phyloP scores from a whole-genome alignment of 1,284 basidiomycete species.

The Ganoderma resinaceum region DNA sequence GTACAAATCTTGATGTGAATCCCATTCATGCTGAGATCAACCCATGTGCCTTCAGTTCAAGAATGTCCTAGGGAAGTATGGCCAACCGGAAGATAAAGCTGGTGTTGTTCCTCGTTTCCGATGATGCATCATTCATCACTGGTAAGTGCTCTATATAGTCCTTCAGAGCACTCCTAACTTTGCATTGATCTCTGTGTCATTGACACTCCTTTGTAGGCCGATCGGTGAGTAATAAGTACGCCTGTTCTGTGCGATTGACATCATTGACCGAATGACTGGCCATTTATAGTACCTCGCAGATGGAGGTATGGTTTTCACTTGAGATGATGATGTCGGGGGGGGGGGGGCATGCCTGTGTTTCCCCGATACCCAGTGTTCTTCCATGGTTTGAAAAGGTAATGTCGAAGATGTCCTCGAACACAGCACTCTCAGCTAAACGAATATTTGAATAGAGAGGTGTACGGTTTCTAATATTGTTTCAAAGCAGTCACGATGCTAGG shows the following conservation, averaged over 20 bases:
- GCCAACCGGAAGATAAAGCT: constrained; percentile 42
- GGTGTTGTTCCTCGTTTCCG: constrained; percentile 44
- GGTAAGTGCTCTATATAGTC: constrained; percentile 32
- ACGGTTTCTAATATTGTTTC: too few relatives aligned
- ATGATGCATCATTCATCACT: constrained; percentile 42
- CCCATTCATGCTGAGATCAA: neutral
- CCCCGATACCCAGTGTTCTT: too few relatives aligned
- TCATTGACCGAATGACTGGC: neutral
- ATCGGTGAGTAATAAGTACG: neutral
- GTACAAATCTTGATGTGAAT: neutral
- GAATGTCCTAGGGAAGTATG: constrained; percentile 26
- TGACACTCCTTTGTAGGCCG: neutral
- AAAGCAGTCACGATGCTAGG: too few relatives aligned
- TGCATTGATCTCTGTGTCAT: too few relatives aligned
- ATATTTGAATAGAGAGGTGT: too few relatives aligned
- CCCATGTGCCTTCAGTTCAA: neutral
- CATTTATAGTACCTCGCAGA: neutral
- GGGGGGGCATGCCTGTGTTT: too few relatives aligned
- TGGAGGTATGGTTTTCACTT: neutral
- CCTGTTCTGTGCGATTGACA: neutral
- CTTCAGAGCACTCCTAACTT: too few relatives aligned
- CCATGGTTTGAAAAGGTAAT: too few relatives aligned
- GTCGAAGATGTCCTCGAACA: too few relatives aligned
- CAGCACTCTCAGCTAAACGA: too few relatives aligned
- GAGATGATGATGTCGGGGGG: too few relatives aligned